Conservation (phyloP, 2,329 filamentous ascomycete genomes). For the Monosporascus sp. region DNA sequence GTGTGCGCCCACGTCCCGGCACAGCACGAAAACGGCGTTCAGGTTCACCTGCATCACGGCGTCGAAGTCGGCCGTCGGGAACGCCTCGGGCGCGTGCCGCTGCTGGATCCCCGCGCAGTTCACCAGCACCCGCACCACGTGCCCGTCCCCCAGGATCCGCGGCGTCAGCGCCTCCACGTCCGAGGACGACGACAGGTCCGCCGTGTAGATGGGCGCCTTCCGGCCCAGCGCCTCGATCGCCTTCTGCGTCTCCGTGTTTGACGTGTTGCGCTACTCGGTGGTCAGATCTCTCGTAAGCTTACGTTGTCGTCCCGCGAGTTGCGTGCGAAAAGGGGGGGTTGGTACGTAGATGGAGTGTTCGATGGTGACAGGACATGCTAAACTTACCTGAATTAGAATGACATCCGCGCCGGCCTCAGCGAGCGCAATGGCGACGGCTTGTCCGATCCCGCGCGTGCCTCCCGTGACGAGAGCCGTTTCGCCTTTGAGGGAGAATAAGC, state of each 20-base stretch:
- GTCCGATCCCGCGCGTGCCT: constrained; percentile 52
- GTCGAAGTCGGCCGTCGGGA: constrained; percentile 73
- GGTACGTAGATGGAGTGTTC: neutral
- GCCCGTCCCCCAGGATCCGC: constrained; percentile 53
- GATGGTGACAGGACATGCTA: neutral
- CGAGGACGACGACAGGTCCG: constrained; percentile 56
- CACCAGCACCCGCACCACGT: constrained; percentile 68
- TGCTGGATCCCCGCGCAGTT: constrained; percentile 83
- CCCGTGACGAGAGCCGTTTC: constrained; percentile 54
- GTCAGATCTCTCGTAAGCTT: neutral
- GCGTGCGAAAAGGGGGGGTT: neutral
- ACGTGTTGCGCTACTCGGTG: constrained; percentile 35
- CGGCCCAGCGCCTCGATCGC: constrained; percentile 60
- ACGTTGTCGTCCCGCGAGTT: neutral
- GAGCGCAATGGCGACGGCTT: constrained; percentile 50
- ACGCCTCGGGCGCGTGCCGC: constrained; percentile 67
- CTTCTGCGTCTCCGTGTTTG: constrained; percentile 47
- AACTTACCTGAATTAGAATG: constrained; percentile 45
- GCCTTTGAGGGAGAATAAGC: constrained; percentile 48
- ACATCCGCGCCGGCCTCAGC: constrained; percentile 55
- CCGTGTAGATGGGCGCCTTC: constrained; percentile 59
- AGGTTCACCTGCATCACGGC: constrained; percentile 83
- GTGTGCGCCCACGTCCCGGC: constrained; percentile 72
- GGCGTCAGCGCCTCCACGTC: constrained; percentile 57
- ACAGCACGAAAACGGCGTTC: constrained; percentile 70